Percentiles rank a stretch among this genome's conserved stretches.
phyloP scores from a whole-genome alignment of 441 rosid species.

The Omphalea diandra region DNA sequence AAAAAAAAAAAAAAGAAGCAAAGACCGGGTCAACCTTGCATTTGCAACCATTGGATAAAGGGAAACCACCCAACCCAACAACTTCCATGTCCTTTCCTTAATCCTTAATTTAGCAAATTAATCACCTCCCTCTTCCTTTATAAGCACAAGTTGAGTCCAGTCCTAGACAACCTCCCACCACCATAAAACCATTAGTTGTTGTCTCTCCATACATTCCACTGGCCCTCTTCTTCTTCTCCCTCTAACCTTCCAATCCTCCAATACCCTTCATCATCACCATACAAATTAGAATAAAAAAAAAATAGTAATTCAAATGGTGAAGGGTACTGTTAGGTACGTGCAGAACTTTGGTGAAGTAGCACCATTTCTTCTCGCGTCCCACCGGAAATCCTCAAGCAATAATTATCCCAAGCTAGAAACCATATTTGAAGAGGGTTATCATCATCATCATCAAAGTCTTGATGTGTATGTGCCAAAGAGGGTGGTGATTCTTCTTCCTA shows the following conservation, averaged over 20 bases:
- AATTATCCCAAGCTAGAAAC: constrained; percentile 20
- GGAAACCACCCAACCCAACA: background rate
- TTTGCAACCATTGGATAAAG: background rate
- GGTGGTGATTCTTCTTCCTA: constrained; percentile 8
- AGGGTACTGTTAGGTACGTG: background rate
- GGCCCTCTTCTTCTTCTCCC: background rate
- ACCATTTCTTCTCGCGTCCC: constrained; percentile 9
- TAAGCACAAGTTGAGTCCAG: background rate
- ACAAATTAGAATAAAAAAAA: no score
- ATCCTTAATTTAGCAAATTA: constrained; percentile 16
- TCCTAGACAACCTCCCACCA: background rate
- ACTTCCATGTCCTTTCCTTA: background rate
- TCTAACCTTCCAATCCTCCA: background rate
- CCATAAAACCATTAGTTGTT: background rate
- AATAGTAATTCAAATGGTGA: constrained; percentile 4
- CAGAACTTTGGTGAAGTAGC: constrained; percentile 14
- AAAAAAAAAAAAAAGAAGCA: background rate
- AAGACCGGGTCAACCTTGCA: background rate
- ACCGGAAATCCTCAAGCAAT: constrained; percentile 8
- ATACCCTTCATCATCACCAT: background rate
- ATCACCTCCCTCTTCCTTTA: background rate
- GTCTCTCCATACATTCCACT: background rate
- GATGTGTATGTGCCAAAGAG: constrained; percentile 8
- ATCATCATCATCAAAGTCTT: background rate
- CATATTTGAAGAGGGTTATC: constrained; percentile 15